phyloP scores from a whole-genome alignment of 805 yeast species.

The Soucietia sequanensis region DNA sequence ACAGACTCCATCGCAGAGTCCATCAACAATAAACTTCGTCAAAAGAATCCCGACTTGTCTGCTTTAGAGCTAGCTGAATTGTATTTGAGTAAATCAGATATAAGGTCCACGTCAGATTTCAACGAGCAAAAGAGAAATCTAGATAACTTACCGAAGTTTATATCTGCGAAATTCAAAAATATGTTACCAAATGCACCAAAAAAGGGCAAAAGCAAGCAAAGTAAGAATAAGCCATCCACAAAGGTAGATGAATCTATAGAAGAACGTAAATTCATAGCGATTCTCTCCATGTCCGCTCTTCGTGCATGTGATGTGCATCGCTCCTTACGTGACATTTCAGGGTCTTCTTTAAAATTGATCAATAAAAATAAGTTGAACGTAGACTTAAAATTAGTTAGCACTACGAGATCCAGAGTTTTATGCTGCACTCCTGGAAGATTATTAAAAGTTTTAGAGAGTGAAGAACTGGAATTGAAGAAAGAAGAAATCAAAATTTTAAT shows the following conservation, averaged over 20 bases:
- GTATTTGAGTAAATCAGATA: slow-evolving; percentile 53
- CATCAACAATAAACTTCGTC: slow-evolving; percentile 60
- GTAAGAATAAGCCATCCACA: slow-evolving; percentile 27
- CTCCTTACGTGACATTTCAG: slow-evolving; percentile 46
- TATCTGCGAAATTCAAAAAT: slow-evolving; percentile 48
- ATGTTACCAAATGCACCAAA: slow-evolving; percentile 40
- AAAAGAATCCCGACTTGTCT: slow-evolving; percentile 63
- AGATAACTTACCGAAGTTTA: slow-evolving; percentile 54
- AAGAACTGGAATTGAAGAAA: slow-evolving; percentile 37
- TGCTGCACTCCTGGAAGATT: slow-evolving; percentile 67
- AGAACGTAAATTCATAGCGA: slow-evolving; percentile 46
- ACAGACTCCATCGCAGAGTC: slow-evolving; percentile 66
- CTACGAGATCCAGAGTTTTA: slow-evolving; percentile 49
- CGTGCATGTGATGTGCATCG: slow-evolving; percentile 86
- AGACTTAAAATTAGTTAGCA: slow-evolving; percentile 49
- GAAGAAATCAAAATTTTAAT: slow-evolving; percentile 53
- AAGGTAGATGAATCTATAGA: slow-evolving; percentile 12
- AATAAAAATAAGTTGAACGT: slow-evolving; percentile 70
- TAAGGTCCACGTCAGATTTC: slow-evolving; percentile 63
- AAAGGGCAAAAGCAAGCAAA: slow-evolving; percentile 22
- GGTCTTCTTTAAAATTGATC: slow-evolving; percentile 67
- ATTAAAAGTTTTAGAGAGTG: slow-evolving; percentile 44
- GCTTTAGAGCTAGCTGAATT: slow-evolving; percentile 71
- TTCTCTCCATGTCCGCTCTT: slow-evolving; percentile 73
- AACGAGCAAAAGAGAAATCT: slow-evolving; percentile 52